Percentiles rank a stretch among this genome's conserved stretches.
These are phyloP conservation scores for Vanrija humicola DNA, from an alignment of 1,284 basidiomycete genomes.

Conservation along the genomic window DNA sequence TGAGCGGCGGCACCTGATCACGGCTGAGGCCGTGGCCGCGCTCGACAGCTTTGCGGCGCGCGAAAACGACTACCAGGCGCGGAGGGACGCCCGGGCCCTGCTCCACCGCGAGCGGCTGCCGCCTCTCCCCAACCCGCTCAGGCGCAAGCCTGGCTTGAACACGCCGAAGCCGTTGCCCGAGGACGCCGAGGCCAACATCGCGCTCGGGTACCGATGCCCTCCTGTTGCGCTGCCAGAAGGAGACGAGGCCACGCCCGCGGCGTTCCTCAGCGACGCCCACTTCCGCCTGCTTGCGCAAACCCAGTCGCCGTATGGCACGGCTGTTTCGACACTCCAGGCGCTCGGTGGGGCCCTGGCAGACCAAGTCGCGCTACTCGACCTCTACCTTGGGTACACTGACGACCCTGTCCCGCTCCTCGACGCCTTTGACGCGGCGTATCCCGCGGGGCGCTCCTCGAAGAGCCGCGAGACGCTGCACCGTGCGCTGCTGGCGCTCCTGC, in stretches of 20 bases:
- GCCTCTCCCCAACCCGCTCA: neutral
- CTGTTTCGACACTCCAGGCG: neutral
- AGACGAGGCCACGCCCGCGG: neutral
- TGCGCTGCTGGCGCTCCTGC: slow-evolving; percentile 10
- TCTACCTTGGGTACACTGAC: slow-evolving; percentile 1
- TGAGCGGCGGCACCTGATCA: neutral
- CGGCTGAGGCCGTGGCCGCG: neutral
- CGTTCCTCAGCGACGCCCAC: slow-evolving; percentile 8
- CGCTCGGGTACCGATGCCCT: neutral
- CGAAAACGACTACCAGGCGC: neutral
- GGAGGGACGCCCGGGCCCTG: neutral
- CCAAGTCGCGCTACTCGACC: neutral
- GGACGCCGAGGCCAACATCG: neutral
- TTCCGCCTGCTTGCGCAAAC: neutral
- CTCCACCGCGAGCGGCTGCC: neutral
- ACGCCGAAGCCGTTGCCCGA: neutral
- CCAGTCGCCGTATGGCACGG: neutral
- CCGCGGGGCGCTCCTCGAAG: neutral
- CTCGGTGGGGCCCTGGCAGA: neutral
- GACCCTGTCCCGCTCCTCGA: neutral
- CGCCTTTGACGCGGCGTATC: neutral
- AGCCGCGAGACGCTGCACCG: slow-evolving; percentile 20
- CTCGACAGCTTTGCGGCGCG: slow-evolving; percentile 2
- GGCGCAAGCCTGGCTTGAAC: too few species aligned
- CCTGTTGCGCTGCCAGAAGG: neutral